A percentile compares a stretch with the other conserved stretches of the same genome.
Evolutionary conservation across 768 basidiomycete species (phyloP).

Genomic region (Exidia glandulosa): DNA sequence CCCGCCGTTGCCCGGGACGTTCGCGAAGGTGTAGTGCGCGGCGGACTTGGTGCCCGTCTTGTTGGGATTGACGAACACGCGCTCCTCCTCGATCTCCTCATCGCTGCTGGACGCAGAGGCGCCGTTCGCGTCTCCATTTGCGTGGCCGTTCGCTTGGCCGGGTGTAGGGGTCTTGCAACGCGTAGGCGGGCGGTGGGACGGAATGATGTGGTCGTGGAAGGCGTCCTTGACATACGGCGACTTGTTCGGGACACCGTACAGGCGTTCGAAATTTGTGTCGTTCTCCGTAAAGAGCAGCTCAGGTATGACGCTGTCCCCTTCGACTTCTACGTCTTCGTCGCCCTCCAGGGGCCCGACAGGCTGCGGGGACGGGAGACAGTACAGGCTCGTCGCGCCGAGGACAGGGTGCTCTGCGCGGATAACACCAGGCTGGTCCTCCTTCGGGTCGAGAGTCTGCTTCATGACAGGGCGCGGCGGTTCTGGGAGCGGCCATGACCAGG

Average conservation of each 20-base stretch:
- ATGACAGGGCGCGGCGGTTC: constrained; percentile 46
- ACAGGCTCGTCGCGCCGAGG: constrained; percentile 69
- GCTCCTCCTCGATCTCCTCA: constrained; percentile 29
- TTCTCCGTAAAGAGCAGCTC: constrained; percentile 93
- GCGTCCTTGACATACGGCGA: constrained; percentile 87
- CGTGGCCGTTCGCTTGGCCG: constrained; percentile 8
- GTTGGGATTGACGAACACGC: constrained; percentile 76
- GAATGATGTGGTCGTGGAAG: constrained; percentile 96
- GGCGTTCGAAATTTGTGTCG: constrained; percentile 86
- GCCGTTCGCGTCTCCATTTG: constrained; percentile 15
- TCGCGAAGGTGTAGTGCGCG: constrained; percentile 78
- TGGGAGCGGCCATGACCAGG: constrained; percentile 84
- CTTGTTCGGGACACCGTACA: constrained; percentile 82
- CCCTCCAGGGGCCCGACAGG: constrained; percentile 65
- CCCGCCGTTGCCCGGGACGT: constrained; percentile 86
- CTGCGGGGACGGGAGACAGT: constrained; percentile 86
- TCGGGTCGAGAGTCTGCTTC: constrained; percentile 43
- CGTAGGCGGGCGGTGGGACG: constrained; percentile 60
- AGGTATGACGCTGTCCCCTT: constrained; percentile 63
- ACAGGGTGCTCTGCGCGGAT: constrained; percentile 64
- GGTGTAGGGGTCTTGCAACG: constrained; percentile 20
- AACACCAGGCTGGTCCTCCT: constrained; percentile 35
- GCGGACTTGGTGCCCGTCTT: constrained; percentile 85
- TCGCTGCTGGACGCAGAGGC: constrained; percentile 14
- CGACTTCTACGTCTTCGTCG: constrained; percentile 27